A percentile compares a stretch with the other conserved stretches of the same genome.
Evolutionary conservation across 352 stramenopile species (phyloP).

Genomic region (Phytopythium mirpurense): DNA sequence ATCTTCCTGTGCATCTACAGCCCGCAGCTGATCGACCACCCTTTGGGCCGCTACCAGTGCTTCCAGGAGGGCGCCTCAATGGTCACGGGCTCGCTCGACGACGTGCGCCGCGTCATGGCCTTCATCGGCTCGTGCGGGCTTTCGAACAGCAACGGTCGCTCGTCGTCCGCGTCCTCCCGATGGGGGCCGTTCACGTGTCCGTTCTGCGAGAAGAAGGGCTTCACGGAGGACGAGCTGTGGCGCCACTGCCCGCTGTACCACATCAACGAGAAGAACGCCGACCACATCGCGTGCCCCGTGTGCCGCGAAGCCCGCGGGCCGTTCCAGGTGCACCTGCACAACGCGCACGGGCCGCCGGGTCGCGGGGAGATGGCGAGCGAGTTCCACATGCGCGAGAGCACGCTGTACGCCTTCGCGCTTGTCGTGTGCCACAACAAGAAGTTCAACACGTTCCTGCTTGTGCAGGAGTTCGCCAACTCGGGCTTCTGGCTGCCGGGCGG

Average conservation of each 20-base stretch:
- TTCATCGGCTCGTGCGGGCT: slow-evolving; percentile 53
- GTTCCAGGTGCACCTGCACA: slow-evolving; percentile 85
- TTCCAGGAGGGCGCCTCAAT: slow-evolving; percentile 78
- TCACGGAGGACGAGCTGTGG: slow-evolving; percentile 82
- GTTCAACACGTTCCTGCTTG: slow-evolving; percentile 77
- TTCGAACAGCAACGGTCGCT: slow-evolving; percentile 8
- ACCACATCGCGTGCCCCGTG: slow-evolving; percentile 67
- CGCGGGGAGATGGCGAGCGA: slow-evolving; percentile 79
- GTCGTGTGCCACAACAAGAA: slow-evolving; percentile 83
- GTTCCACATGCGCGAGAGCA: slow-evolving; percentile 67
- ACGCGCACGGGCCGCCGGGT: slow-evolving; percentile 72
- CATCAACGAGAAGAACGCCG: slow-evolving; percentile 82
- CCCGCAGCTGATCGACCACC: slow-evolving; percentile 63
- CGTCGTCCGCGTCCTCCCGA: slow-evolving; percentile 6
- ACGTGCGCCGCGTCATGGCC: slow-evolving; percentile 53
- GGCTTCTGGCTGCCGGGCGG: slow-evolving; percentile 81
- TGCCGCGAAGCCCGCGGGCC: slow-evolving; percentile 61
- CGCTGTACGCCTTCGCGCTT: slow-evolving; percentile 79
- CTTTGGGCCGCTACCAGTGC: slow-evolving; percentile 65
- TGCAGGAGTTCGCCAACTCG: slow-evolving; percentile 85
- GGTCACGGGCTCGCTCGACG: slow-evolving; percentile 69
- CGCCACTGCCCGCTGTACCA: slow-evolving; percentile 79
- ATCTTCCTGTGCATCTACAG: slow-evolving; percentile 86
- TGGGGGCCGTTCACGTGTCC: slow-evolving; percentile 46
- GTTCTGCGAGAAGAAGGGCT: slow-evolving; percentile 66